Conservation (phyloP, 192 early-diverging fungal species). For the Haplosporangium gracile region DNA sequence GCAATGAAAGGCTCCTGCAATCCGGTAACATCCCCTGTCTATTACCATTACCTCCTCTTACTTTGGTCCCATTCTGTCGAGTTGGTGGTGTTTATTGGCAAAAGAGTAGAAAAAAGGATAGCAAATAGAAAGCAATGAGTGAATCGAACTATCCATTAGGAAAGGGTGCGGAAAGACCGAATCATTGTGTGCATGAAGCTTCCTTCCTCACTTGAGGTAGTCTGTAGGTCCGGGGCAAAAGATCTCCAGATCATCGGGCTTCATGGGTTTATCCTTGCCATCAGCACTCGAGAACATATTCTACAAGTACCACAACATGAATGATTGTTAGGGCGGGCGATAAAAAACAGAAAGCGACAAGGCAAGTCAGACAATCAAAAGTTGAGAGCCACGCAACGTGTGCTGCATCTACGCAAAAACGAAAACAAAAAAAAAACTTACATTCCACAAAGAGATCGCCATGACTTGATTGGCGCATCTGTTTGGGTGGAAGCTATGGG, state of each 20-base stretch:
- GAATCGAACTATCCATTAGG: not conserved
- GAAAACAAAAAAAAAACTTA: constrained; percentile 28
- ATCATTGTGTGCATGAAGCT: not conserved
- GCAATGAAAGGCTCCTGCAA: too few species aligned
- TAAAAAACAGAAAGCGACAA: not conserved
- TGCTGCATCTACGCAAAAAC: not conserved
- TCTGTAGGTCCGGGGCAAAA: constrained; percentile 57
- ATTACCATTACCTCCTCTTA: too few species aligned
- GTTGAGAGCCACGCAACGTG: not conserved
- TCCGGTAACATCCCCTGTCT: too few species aligned
- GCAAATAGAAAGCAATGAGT: too few species aligned
- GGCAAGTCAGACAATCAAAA: not conserved
- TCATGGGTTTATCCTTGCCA: constrained; percentile 48
- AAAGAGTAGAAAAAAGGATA: too few species aligned
- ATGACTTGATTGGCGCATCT: constrained; percentile 68
- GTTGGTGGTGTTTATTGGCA: too few species aligned
- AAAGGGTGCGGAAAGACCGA: not conserved
- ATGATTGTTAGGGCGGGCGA: not conserved
- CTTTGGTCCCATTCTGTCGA: not conserved
- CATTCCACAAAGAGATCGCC: constrained; percentile 68
- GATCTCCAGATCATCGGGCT: constrained; percentile 51
- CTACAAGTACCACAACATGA: constrained; percentile 7
- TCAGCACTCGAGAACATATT: constrained; percentile 60
- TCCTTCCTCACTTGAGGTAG: constrained; percentile 34
- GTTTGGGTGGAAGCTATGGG: constrained; percentile 67